These are phyloP conservation scores for Saccharum spontaneum DNA, from an alignment of 176 grass and related monocot species.

Conservation along the genomic window DNA sequence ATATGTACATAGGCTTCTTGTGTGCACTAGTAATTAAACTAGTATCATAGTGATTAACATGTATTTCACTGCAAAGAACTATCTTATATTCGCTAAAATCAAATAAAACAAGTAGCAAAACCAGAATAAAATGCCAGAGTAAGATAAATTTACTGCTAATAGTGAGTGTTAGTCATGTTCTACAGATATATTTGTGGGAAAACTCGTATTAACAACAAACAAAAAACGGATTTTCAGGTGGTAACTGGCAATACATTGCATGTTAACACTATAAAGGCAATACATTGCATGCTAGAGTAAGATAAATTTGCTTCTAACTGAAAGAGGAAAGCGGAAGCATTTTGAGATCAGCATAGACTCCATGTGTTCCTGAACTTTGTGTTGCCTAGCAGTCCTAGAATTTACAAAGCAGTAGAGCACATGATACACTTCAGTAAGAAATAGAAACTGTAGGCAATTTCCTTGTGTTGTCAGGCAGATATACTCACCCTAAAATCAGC, in stretches of 20 bases:
- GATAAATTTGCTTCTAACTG: no score
- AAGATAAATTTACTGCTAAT: background rate
- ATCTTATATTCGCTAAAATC: constrained; percentile 13
- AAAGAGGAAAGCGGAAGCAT: background rate
- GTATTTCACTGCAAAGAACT: background rate
- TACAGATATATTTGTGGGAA: background rate
- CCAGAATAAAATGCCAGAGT: background rate
- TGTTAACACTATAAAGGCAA: background rate
- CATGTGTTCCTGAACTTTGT: constrained; percentile 4
- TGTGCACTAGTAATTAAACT: background rate
- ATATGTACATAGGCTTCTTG: background rate
- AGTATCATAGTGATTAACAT: background rate
- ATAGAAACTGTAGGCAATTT: constrained; percentile 6
- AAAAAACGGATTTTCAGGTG: background rate
- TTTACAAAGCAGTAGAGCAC: background rate
- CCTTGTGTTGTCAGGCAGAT: constrained; percentile 13
- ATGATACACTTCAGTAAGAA: background rate
- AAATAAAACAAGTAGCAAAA: background rate
- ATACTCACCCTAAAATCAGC: constrained; percentile 87
- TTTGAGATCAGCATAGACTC: background rate
- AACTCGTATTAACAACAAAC: background rate
- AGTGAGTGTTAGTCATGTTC: background rate
- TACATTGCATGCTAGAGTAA: no score
- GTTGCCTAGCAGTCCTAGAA: background rate
- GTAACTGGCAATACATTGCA: background rate